Conservation (phyloP, 495 filamentous ascomycete genomes). For the Aspergillus diversus region DNA sequence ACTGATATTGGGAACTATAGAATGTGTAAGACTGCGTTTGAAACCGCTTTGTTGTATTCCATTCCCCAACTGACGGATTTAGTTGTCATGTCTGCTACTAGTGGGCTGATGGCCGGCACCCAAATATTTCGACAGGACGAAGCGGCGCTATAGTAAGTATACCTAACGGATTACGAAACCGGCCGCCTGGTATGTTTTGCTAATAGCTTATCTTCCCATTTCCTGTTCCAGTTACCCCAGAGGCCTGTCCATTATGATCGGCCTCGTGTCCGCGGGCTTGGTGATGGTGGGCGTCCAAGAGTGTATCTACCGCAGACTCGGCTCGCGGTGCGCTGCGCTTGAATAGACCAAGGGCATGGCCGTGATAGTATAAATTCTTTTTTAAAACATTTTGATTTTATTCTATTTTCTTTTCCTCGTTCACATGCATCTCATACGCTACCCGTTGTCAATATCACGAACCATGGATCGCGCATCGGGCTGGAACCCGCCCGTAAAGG, state of each 20-base stretch:
- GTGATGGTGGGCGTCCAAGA: not conserved
- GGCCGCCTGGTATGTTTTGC: not conserved
- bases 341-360: no score
- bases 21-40: slow-evolving; percentile 31
- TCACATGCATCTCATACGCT: no score
- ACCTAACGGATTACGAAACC: no score
- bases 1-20: slow-evolving; percentile 11
- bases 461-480: no score
- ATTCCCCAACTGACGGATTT: slow-evolving; percentile 6
- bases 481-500: no score
- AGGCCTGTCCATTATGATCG: slow-evolving; percentile 33
- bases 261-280: not conserved
- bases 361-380: no score
- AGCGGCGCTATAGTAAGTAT: slow-evolving; percentile 2
- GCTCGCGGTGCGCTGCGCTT: no score
- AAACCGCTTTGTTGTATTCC: not conserved
- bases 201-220: not conserved
- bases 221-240: slow-evolving; percentile 24
- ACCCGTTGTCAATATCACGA: no score
- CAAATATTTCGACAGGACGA: slow-evolving; percentile 37
- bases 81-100: slow-evolving; percentile 38
- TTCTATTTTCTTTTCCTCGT: no score
- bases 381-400: no score
- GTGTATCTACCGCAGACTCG: not conserved
- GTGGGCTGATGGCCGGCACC: slow-evolving; percentile 35